Evolutionary conservation across 805 yeast genomes (phyloP).

Genomic region (Cyberlindnera euphorbiae): DNA sequence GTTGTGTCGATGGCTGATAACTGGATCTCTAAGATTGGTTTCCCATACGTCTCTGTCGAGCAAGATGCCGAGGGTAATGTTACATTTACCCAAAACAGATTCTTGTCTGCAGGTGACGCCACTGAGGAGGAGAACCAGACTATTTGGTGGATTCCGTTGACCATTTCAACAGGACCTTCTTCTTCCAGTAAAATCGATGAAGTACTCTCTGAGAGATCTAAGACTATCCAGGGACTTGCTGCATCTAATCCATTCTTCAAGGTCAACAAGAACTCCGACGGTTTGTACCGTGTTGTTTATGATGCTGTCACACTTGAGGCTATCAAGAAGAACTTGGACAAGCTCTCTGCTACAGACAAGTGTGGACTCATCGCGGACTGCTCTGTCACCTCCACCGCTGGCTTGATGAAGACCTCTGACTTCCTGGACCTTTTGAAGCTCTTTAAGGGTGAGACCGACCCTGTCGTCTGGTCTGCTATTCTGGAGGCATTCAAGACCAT

Average conservation of each 20-base stretch:
- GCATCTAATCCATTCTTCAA: conserved; percentile 44
- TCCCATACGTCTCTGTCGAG: conserved; percentile 64
- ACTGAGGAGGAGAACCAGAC: conserved; percentile 67
- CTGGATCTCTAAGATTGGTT: conserved; percentile 79
- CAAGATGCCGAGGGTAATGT: conserved; percentile 45
- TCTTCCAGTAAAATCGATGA: conserved; percentile 52
- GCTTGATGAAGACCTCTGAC: conserved; percentile 56
- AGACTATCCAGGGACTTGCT: conserved; percentile 37
- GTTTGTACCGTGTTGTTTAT: conserved; percentile 71
- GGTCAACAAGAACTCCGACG: conserved; percentile 67
- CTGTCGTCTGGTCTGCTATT: conserved; percentile 62
- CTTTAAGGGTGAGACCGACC: conserved; percentile 55
- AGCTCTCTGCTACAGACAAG: conserved; percentile 65
- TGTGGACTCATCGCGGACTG: conserved; percentile 75
- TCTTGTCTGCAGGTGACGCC: conserved; percentile 72
- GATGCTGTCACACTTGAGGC: conserved; percentile 57
- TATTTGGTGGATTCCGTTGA: conserved; percentile 60
- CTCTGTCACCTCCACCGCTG: conserved; percentile 62
- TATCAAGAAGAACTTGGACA: conserved; percentile 51
- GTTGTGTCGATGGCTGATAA: conserved; percentile 69
- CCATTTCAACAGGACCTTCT: conserved; percentile 37
- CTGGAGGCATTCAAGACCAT: conserved; percentile 40
- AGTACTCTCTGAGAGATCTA: conserved; percentile 45
- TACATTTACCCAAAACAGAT: conserved; percentile 65
- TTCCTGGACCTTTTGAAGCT: conserved; percentile 51